Base-by-base conservation (phyloP, 2,329 filamentous ascomycete genomes). In the Botrytis sinoallii region DNA sequence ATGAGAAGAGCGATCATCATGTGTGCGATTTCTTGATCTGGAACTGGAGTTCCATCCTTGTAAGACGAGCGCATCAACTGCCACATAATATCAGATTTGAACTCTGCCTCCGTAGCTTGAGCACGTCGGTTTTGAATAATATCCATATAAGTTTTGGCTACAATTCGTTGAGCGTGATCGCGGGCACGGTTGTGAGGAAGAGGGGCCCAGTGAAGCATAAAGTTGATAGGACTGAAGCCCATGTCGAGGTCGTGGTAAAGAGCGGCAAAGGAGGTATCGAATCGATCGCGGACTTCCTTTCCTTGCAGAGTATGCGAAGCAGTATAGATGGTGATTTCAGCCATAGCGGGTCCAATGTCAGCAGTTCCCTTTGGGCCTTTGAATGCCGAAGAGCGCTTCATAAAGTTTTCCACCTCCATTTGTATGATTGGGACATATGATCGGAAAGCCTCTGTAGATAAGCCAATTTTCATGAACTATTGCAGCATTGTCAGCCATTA, bases 1-100 rank as follows among this genome's bases (percentile, higher is more conserved):
- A 97, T 97, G 75, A 97, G 89, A 35, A 97, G 88, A 9, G 93
- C 93, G 83, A 97, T 97, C 93, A 97, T 95, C 89, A 97, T 95
- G 84, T 96, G 92, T 35, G 94, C 93, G 74, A 97, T 88, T 83
- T 97, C 93, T 79, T 92, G 87, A 80, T 97, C 94, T 25, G 94
- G 92, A n/a, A 97, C 87, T 9, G 86, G 86, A 57, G 85, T 90
- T 78, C 93, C 94, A 78, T 95, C 89, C 85, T 97, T 97, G 88
- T 97, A 97, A 38, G 85, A 87, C 79, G 91, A 93, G 78, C 89
- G 90, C 93, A 97, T 96, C 77, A 97, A 85, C 80, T 96, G 94
- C 89, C 92, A 94, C 83, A 97, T 94, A 87, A 97, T 97, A 83
- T 97, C 94, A 74, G 68, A 88, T 86, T 75, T 87, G 84, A 72